These are phyloP conservation scores for Sporothrix pallida DNA, from an alignment of 2,329 filamentous ascomycete species.

Conservation along the genomic window DNA sequence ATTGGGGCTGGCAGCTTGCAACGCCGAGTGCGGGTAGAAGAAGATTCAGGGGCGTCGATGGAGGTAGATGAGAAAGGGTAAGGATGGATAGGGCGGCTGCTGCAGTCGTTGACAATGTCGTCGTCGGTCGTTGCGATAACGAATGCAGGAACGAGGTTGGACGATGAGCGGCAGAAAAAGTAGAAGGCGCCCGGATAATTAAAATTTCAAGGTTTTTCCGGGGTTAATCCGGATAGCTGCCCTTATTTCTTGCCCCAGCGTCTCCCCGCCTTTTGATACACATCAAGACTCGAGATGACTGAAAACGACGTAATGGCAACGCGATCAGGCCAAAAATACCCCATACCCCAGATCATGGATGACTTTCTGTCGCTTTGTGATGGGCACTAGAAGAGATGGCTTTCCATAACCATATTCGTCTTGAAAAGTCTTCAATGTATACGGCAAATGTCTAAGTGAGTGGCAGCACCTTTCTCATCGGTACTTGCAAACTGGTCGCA, in stretches of 20 bases:
- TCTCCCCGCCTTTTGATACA: conserved; percentile 41
- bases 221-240: conserved; percentile 40
- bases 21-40: background rate
- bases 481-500: too few relatives aligned
- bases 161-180: conserved; percentile 34
- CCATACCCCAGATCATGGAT: conserved; percentile 19
- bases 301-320: conserved; percentile 30
- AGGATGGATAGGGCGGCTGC: background rate
- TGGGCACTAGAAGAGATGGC: background rate
- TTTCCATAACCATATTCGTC: too few relatives aligned
- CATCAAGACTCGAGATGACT: conserved; percentile 33
- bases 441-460: background rate
- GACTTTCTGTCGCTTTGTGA: background rate
- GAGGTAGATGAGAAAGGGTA: background rate
- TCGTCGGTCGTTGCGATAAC: conserved; percentile 29
- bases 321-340: conserved; percentile 19
- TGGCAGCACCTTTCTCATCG: too few relatives aligned
- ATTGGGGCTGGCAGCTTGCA: too few relatives aligned
- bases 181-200: conserved; percentile 30
- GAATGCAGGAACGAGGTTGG: conserved; percentile 17
- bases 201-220: conserved; percentile 40
- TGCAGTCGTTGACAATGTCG: background rate
- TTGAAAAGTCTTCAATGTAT: background rate
- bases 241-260: conserved; percentile 44
- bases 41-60: background rate